A percentile compares a stretch with the other conserved stretches of the same genome.
Conservation (phyloP, 2,329 filamentous ascomycete genomes). For the Elsinoe perseae region DNA sequence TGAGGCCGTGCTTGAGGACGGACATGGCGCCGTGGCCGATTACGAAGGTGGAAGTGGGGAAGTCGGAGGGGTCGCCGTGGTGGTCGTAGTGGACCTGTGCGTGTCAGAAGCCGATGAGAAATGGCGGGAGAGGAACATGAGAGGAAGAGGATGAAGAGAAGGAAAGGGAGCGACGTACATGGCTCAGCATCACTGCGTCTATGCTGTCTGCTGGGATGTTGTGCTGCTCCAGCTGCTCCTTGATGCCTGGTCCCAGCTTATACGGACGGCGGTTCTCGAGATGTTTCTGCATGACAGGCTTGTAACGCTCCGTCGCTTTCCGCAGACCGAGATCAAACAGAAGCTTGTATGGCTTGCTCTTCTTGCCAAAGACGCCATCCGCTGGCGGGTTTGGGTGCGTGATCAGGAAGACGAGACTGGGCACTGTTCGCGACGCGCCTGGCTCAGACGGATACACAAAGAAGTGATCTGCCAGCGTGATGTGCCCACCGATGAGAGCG, state of each 20-base stretch:
- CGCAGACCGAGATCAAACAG: slow-evolving; percentile 51
- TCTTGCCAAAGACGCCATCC: slow-evolving; percentile 12
- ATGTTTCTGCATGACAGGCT: slow-evolving; percentile 38
- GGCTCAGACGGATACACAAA: slow-evolving; percentile 42
- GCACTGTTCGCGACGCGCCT: slow-evolving; percentile 41
- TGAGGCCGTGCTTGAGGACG: slow-evolving; percentile 31
- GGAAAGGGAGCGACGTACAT: slow-evolving; percentile 25
- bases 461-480: slow-evolving; percentile 42
- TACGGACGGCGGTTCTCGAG: slow-evolving; percentile 41
- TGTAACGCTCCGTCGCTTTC: slow-evolving; percentile 39
- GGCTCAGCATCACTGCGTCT: slow-evolving; percentile 42
- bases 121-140: not conserved
- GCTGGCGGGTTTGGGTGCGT: slow-evolving; percentile 32
- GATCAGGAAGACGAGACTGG: slow-evolving; percentile 48
- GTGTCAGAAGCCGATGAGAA: not conserved
- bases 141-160: not conserved
- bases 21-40: slow-evolving; percentile 43
- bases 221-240: slow-evolving; percentile 31
- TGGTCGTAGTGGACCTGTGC: slow-evolving; percentile 49
- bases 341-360: slow-evolving; percentile 31
- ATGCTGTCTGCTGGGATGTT: slow-evolving; percentile 31
- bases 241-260: slow-evolving; percentile 38
- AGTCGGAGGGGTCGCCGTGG: slow-evolving; percentile 48
- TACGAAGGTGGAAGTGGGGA: slow-evolving; percentile 41
- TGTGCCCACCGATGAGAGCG: slow-evolving; percentile 21